Conservation (phyloP, 352 stramenopile species). For the Phytophthora ramorum region DNA sequence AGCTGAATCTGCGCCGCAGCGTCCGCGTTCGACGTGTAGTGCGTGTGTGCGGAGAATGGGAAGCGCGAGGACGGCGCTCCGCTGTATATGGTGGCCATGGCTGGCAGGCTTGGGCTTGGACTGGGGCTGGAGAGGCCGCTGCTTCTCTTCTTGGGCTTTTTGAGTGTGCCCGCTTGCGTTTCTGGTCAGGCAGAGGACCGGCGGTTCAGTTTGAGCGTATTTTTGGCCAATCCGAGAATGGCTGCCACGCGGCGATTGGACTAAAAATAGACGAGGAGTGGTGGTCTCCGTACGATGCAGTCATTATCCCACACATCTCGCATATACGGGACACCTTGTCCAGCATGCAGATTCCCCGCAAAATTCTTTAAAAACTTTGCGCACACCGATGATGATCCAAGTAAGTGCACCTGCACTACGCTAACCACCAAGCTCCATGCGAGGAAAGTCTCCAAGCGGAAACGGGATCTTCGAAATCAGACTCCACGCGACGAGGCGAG, state of each 20-base stretch:
- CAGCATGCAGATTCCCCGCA: too few species aligned
- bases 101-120: background rate
- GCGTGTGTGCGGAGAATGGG: slow-evolving; percentile 64
- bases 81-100: slow-evolving; percentile 79
- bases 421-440: background rate
- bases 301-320: background rate
- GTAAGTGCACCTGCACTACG: too few species aligned
- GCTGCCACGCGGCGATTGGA: background rate
- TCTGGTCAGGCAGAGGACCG: slow-evolving; percentile 1
- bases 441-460: background rate
- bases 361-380: too few species aligned
- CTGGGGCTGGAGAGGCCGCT: background rate
- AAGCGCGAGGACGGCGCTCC: slow-evolving; percentile 63
- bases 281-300: background rate
- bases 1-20: slow-evolving; percentile 57
- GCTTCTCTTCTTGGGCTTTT: slow-evolving; percentile 31
- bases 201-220: slow-evolving; percentile 31
- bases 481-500: background rate
- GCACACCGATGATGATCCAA: too few species aligned
- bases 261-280: slow-evolving; percentile 15
- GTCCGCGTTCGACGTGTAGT: slow-evolving; percentile 66
- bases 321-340: background rate
- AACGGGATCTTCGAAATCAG: slow-evolving; percentile 8
- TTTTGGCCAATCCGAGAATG: slow-evolving; percentile 34
- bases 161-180: slow-evolving; percentile 23